phyloP scores from a whole-genome alignment of 768 basidiomycete genomes.

The Rhodotorula babjevae region DNA sequence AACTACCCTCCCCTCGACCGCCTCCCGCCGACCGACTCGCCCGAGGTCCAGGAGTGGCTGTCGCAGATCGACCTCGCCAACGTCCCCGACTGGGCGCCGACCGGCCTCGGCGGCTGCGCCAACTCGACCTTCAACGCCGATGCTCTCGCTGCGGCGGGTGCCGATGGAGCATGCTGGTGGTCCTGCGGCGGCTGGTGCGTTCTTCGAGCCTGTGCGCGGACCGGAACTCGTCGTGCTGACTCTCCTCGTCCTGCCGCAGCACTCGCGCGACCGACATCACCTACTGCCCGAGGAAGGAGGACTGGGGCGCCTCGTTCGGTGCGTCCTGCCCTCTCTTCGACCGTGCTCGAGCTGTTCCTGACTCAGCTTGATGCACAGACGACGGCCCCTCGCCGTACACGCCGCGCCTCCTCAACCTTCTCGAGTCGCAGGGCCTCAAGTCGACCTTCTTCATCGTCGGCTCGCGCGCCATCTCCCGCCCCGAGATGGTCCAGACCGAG shows the following conservation, averaged over 20 bases:
- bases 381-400: slow-evolving; percentile 80
- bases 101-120: slow-evolving; percentile 64
- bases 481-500: slow-evolving; percentile 64
- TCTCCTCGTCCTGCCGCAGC: slow-evolving; percentile 68
- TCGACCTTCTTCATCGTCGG: slow-evolving; percentile 86
- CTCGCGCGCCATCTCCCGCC: slow-evolving; percentile 71
- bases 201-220: slow-evolving; percentile 44
- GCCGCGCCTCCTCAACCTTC: slow-evolving; percentile 65
- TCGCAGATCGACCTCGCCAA: slow-evolving; percentile 60
- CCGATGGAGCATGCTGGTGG: slow-evolving; percentile 77
- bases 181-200: slow-evolving; percentile 70
- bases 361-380: slow-evolving; percentile 55
- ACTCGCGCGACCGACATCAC: slow-evolving; percentile 63
- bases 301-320: slow-evolving; percentile 56
- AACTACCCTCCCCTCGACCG: slow-evolving; percentile 64
- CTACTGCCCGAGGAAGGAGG: slow-evolving; percentile 63
- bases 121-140: slow-evolving; percentile 52
- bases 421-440: slow-evolving; percentile 61
- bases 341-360: no score
- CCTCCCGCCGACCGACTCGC: slow-evolving; percentile 59
- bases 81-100: slow-evolving; percentile 64
- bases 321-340: not conserved
- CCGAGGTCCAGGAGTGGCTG: slow-evolving; percentile 69
- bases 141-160: slow-evolving; percentile 54
- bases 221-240: slow-evolving; percentile 51